These are phyloP conservation scores for Cornus suecica DNA, from an alignment of 148 eudicot genomes.

Conservation along the genomic window DNA sequence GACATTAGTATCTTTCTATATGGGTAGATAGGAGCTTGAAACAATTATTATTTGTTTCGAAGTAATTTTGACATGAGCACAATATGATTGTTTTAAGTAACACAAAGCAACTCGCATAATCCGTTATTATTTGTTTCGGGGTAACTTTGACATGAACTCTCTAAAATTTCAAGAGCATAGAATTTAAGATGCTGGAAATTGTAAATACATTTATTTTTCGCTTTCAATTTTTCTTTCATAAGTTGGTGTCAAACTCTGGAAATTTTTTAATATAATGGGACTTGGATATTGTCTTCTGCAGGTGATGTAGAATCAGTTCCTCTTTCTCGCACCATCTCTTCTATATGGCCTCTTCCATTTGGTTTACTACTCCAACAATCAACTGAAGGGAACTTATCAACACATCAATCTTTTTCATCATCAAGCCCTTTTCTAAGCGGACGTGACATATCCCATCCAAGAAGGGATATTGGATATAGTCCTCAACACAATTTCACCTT, in stretches of 20 bases:
- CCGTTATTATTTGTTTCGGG: too few relatives aligned
- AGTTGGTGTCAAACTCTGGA: background rate
- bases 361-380: slow-evolving; percentile 90
- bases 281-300: slow-evolving; percentile 29
- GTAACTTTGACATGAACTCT: too few relatives aligned
- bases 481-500: slow-evolving; percentile 40
- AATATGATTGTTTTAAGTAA: too few relatives aligned
- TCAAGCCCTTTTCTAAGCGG: slow-evolving; percentile 50
- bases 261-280: background rate
- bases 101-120: too few relatives aligned
- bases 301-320: slow-evolving; percentile 83
- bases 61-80: too few relatives aligned
- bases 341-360: slow-evolving; percentile 95
- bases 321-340: slow-evolving; percentile 59
- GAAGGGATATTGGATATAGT: slow-evolving; percentile 67
- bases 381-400: slow-evolving; percentile 48
- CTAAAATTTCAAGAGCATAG: background rate
- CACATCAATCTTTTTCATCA: slow-evolving; percentile 39
- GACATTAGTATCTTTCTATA: too few relatives aligned
- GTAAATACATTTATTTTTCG: background rate
- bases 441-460: slow-evolving; percentile 50
- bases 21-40: too few relatives aligned
- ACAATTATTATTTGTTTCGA: too few relatives aligned
- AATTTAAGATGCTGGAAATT: slow-evolving; percentile 4
- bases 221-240: background rate